Conservation (phyloP, 2,329 filamentous ascomycete genomes). For the Daldinia eschscholtzii region DNA sequence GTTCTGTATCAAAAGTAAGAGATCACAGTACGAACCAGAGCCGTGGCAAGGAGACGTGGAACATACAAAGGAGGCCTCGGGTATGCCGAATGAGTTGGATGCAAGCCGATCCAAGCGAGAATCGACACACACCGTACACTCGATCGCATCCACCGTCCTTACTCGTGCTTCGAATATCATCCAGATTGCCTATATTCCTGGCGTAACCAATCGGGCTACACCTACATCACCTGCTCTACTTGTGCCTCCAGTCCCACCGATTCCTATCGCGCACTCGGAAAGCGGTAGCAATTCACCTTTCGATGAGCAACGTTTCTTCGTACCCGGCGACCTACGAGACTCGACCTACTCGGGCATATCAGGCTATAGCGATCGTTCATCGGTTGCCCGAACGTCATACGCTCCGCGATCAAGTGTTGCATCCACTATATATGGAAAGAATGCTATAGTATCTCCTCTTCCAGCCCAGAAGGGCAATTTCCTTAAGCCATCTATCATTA, state of each 20-base stretch:
- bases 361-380: constrained; percentile 71
- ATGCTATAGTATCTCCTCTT: constrained; percentile 81
- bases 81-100: constrained; percentile 49
- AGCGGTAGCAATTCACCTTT: constrained; percentile 68
- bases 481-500: constrained; percentile 92
- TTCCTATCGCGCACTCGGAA: constrained; percentile 77
- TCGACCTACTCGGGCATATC: constrained; percentile 89
- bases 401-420: constrained; percentile 80
- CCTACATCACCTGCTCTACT: constrained; percentile 84
- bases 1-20: constrained; percentile 85
- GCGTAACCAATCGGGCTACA: constrained; percentile 91
- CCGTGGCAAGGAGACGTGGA: constrained; percentile 67
- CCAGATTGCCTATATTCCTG: constrained; percentile 98
- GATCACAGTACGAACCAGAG: constrained; percentile 71
- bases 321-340: constrained; percentile 89
- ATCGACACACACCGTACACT: constrained; percentile 87
- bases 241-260: constrained; percentile 92
- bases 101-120: constrained; percentile 73
- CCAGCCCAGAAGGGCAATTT: constrained; percentile 87
- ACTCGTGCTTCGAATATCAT: constrained; percentile 99
- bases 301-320: constrained; percentile 91
- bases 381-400: constrained; percentile 70
- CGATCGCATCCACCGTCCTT: constrained; percentile 93
- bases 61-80: constrained; percentile 59
- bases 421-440: constrained; percentile 93